A percentile compares a stretch with the other conserved stretches of the same genome.
Conservation (phyloP, 192 early-diverging fungal genomes). For the Coemansia sp. region DNA sequence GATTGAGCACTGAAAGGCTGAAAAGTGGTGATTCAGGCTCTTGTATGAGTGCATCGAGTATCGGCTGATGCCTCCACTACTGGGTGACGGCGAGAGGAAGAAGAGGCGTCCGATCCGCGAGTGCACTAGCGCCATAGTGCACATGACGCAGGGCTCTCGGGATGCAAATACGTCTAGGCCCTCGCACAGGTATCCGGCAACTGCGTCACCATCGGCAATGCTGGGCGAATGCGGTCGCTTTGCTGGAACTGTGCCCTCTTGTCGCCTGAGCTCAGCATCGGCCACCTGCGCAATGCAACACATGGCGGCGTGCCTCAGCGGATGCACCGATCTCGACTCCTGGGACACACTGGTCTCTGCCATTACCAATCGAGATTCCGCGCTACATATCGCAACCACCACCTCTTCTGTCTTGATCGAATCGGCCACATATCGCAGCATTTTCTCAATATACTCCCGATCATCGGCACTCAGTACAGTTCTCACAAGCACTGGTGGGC, state of each 20-base stretch:
- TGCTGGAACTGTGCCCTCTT: slow-evolving; percentile 8
- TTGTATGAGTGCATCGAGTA: slow-evolving; percentile 37
- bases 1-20: slow-evolving; percentile 25
- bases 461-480: slow-evolving; percentile 14
- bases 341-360: slow-evolving; percentile 52
- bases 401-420: neutral
- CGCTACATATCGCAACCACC: slow-evolving; percentile 40
- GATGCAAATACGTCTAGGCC: slow-evolving; percentile 78
- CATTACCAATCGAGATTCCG: slow-evolving; percentile 21
- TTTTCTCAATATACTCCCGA: slow-evolving; percentile 14
- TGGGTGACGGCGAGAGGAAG: slow-evolving; percentile 31
- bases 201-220: neutral
- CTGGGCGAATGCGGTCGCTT: slow-evolving; percentile 14
- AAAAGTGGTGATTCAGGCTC: slow-evolving; percentile 48
- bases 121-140: slow-evolving; percentile 92
- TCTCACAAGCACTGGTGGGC: slow-evolving; percentile 36
- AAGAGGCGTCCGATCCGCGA: slow-evolving; percentile 89
- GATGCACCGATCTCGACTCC: slow-evolving; percentile 54
- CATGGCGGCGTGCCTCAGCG: slow-evolving; percentile 78
- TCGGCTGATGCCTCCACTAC: slow-evolving; percentile 22
- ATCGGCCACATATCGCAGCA: neutral
- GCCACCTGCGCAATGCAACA: slow-evolving; percentile 71
- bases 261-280: slow-evolving; percentile 49
- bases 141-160: slow-evolving; percentile 91
- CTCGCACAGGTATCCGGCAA: slow-evolving; percentile 72